These are phyloP conservation scores for Cicer judaicum DNA, from an alignment of 306 rosid genomes.

Conservation along the genomic window DNA sequence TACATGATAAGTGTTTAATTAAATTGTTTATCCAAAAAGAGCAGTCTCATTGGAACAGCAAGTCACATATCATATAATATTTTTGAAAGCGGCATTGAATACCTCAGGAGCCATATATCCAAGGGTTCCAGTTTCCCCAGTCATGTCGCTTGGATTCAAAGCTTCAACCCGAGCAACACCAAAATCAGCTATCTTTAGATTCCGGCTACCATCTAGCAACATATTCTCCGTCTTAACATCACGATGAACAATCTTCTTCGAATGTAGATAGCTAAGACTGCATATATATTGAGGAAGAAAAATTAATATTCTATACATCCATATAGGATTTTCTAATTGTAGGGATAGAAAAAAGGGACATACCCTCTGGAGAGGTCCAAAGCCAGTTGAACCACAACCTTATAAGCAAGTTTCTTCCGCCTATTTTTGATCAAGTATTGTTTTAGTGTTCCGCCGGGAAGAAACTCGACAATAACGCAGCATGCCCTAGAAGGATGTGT, in stretches of 20 bases:
- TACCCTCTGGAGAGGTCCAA: slow-evolving; percentile 91
- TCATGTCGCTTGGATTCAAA: slow-evolving; percentile 81
- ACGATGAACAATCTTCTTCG: slow-evolving; percentile 82
- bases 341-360: slow-evolving; percentile 32
- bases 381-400: slow-evolving; percentile 80
- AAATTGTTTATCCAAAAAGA: background rate
- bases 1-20: background rate
- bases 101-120: slow-evolving; percentile 99
- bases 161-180: slow-evolving; percentile 98
- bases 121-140: slow-evolving; percentile 95
- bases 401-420: slow-evolving; percentile 73
- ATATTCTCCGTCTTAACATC: slow-evolving; percentile 85
- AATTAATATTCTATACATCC: background rate
- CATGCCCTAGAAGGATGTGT: slow-evolving; percentile 78
- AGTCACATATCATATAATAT: background rate
- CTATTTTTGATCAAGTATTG: slow-evolving; percentile 68
- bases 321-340: slow-evolving; percentile 8
- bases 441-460: slow-evolving; percentile 86
- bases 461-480: slow-evolving; percentile 83
- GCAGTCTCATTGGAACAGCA: slow-evolving; percentile 10
- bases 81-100: background rate
- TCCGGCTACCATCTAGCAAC: slow-evolving; percentile 61
- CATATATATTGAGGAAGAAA: slow-evolving; percentile 36
- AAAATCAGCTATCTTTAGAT: slow-evolving; percentile 85
- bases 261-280: slow-evolving; percentile 82